A percentile compares a stretch with the other conserved stretches of the same genome.
Evolutionary conservation across 176 grass and related monocot species (phyloP).

Genomic region (Musa acuminata): DNA sequence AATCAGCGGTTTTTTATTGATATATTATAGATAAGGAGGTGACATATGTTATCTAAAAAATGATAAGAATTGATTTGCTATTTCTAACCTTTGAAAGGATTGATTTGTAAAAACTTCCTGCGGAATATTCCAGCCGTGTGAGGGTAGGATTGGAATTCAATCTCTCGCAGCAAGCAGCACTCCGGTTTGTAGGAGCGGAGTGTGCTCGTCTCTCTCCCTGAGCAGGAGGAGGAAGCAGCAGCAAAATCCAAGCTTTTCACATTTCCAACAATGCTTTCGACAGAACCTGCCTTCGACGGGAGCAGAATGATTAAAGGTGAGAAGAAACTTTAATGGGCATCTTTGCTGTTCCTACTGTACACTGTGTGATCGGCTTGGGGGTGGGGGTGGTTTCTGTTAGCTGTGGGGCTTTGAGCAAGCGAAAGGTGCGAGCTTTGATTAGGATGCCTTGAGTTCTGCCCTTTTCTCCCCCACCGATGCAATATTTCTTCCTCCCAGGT

Average conservation of each 20-base stretch:
- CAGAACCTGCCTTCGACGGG: neutral
- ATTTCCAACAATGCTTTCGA: conserved; percentile 1
- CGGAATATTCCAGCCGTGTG: neutral
- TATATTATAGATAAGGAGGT: neutral
- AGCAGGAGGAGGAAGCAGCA: neutral
- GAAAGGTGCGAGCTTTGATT: conserved; percentile 5
- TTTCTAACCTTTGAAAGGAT: too few relatives aligned
- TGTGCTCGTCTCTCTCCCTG: neutral
- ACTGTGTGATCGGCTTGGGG: neutral
- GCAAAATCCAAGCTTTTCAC: neutral
- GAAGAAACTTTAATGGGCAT: conserved; percentile 12
- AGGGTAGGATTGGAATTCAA: neutral
- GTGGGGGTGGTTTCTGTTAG: neutral
- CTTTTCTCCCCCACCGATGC: neutral
- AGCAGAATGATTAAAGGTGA: neutral
- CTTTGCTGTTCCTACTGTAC: conserved; percentile 6
- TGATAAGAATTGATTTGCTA: too few relatives aligned
- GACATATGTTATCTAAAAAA: too few relatives aligned
- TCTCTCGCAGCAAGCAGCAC: neutral
- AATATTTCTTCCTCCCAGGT: neutral
- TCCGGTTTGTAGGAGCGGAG: neutral
- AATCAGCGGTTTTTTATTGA: too few relatives aligned
- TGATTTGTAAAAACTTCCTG: neutral
- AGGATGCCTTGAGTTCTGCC: conserved; percentile 1
- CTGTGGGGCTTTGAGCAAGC: neutral